A percentile compares a stretch with the other conserved stretches of the same genome.
phyloP scores from a whole-genome alignment of 169 alveolate genomes.

The Plasmodium gaboni region DNA sequence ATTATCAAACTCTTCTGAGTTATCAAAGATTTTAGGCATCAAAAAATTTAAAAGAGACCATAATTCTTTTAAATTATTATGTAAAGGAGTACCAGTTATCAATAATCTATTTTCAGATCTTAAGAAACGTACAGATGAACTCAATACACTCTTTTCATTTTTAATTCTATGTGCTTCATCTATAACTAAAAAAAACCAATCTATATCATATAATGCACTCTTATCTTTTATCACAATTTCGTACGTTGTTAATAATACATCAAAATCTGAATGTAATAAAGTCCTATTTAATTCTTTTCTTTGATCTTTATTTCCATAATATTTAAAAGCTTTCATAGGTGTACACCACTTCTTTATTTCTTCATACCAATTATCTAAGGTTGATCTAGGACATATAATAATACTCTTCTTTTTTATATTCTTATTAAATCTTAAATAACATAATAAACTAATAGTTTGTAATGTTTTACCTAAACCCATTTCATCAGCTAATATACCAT shows the following conservation, averaged over 20 bases:
- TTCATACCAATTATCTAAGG: conserved; percentile 97
- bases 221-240: conserved; percentile 95
- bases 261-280: conserved; percentile 88
- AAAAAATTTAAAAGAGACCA: conserved; percentile 99
- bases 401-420: conserved; percentile 96
- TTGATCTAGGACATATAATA: conserved; percentile 97
- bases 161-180: conserved; percentile 99
- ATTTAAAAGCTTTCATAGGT: conserved; percentile 93
- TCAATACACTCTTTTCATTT: conserved; percentile 96
- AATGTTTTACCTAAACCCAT: conserved; percentile 99
- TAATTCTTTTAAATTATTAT: conserved; percentile 97
- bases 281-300: conserved; percentile 84
- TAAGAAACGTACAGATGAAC: conserved; percentile 90
- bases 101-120: conserved; percentile 95
- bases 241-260: conserved; percentile 96
- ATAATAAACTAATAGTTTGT: conserved; percentile 95
- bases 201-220: conserved; percentile 91
- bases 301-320: conserved; percentile 96
- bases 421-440: conserved; percentile 92
- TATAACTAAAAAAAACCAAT: conserved; percentile 96
- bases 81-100: conserved; percentile 99
- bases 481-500: conserved; percentile 98
- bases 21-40: conserved; percentile 96
- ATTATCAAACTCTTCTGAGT: conserved; percentile 97
- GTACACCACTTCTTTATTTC: conserved; percentile 97